These are phyloP conservation scores for Trametopsis cervina DNA, from an alignment of 768 basidiomycete genomes.

Conservation along the genomic window DNA sequence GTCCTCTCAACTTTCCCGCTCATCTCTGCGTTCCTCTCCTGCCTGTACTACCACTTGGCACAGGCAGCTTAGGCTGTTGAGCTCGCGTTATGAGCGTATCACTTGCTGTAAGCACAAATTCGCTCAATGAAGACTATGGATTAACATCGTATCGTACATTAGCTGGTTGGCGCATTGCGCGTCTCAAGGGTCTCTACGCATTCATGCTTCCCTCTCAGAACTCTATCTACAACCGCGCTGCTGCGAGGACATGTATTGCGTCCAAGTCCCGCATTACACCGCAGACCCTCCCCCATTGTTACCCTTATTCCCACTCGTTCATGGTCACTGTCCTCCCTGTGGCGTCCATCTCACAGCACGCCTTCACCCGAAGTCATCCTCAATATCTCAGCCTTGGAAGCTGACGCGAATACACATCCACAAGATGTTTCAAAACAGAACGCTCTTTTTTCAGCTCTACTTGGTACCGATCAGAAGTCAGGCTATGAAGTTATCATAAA, in stretches of 20 bases:
- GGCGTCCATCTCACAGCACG: conserved; percentile 32
- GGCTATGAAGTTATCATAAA: conserved; percentile 68
- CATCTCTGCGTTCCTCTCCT: background rate
- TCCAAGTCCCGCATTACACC: background rate
- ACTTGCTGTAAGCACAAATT: conserved; percentile 2
- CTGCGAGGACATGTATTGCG: background rate
- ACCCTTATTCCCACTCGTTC: conserved; percentile 6
- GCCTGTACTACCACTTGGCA: conserved; percentile 1
- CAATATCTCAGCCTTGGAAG: conserved; percentile 66
- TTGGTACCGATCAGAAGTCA: conserved; percentile 55
- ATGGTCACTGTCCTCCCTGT: conserved; percentile 25
- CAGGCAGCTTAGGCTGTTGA: conserved; percentile 7
- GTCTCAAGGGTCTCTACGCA: background rate
- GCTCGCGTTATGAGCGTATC: conserved; percentile 8
- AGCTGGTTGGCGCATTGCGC: background rate
- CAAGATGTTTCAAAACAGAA: conserved; percentile 66
- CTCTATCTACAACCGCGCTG: background rate
- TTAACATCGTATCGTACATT: conserved; percentile 1
- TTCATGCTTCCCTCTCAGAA: background rate
- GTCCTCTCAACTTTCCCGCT: conserved; percentile 5
- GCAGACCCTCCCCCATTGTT: background rate
- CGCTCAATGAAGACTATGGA: background rate
- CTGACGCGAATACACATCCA: conserved; percentile 68
- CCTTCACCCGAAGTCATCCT: conserved; percentile 64
- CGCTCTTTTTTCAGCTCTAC: conserved; percentile 58